Evolutionary conservation across 2,329 filamentous ascomycete genomes (phyloP).

Genomic region (Penicillium thymicola): DNA sequence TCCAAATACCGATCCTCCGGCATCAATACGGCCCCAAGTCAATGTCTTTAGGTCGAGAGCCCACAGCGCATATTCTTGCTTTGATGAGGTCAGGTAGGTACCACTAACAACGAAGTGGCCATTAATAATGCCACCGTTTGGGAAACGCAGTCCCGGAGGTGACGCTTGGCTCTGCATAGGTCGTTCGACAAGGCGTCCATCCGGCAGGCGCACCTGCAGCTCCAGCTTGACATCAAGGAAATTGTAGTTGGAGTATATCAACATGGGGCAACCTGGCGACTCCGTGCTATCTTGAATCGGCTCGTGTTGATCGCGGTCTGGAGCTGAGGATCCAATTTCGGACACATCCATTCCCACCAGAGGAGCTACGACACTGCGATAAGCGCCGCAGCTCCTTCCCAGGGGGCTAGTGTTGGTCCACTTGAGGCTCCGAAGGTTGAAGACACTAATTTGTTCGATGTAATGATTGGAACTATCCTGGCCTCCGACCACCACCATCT

Average conservation of each 20-base stretch:
- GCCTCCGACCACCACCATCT: constrained; percentile 95
- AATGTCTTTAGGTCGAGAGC: constrained; percentile 83
- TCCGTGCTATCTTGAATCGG: constrained; percentile 27
- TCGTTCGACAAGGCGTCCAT: constrained; percentile 80
- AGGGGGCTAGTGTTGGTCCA: constrained; percentile 89
- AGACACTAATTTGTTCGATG: constrained; percentile 97
- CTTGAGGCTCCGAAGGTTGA: constrained; percentile 90
- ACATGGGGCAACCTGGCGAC: constrained; percentile 62
- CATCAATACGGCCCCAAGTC: constrained; percentile 94
- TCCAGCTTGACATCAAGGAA: constrained; percentile 96
- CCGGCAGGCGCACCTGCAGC: constrained; percentile 78
- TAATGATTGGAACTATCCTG: constrained; percentile 98
- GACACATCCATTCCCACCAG: constrained; percentile 51
- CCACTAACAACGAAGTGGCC: constrained; percentile 96
- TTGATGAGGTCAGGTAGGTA: constrained; percentile 94
- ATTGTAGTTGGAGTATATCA: constrained; percentile 99
- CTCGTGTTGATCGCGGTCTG: constrained; percentile 39
- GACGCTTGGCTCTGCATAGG: constrained; percentile 79
- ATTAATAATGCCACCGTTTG: constrained; percentile 92
- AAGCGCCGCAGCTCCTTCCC: constrained; percentile 91
- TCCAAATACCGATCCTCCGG: constrained; percentile 88
- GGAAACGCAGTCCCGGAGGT: constrained; percentile 88
- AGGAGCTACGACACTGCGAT: constrained; percentile 90
- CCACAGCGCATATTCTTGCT: constrained; percentile 97
- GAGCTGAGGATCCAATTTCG: constrained; percentile 43